Percentiles rank a stretch among this genome's conserved stretches.
Conservation (phyloP, 1,284 basidiomycete species). For the Ustilago nuda region DNA sequence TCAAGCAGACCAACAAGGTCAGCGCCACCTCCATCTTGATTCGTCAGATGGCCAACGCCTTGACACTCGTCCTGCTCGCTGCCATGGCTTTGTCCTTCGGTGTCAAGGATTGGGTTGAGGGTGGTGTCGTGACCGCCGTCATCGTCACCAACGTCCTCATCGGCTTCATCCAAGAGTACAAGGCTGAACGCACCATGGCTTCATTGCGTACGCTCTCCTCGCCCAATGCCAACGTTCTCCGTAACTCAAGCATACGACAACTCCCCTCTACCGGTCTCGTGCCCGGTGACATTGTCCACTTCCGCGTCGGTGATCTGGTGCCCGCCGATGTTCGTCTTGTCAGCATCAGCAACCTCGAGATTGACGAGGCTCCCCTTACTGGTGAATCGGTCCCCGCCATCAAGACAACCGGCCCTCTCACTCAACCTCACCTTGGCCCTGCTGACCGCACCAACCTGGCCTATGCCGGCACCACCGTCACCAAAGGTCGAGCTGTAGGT, state of each 20-base stretch:
- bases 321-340: constrained; percentile 63
- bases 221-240: constrained; percentile 57
- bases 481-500: constrained; percentile 60
- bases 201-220: constrained; percentile 61
- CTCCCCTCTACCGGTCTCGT: constrained; percentile 42
- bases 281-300: constrained; percentile 74
- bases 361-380: constrained; percentile 64
- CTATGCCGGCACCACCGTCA: constrained; percentile 61
- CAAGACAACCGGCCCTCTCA: constrained; percentile 51
- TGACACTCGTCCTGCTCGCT: constrained; percentile 71
- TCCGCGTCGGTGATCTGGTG: constrained; percentile 59
- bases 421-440: constrained; percentile 47
- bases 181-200: constrained; percentile 63
- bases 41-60: constrained; percentile 62
- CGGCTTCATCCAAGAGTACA: constrained; percentile 64
- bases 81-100: constrained; percentile 76
- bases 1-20: constrained; percentile 56
- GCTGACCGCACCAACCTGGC: constrained; percentile 61
- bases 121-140: constrained; percentile 77
- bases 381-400: constrained; percentile 61
- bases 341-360: constrained; percentile 59
- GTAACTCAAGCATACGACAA: constrained; percentile 38
- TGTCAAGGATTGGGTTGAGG: constrained; percentile 74
- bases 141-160: constrained; percentile 62
- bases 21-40: constrained; percentile 59